Evolutionary conservation across 140 eudicot genomes (phyloP).

Genomic region (Erigeron philadelphicus): DNA sequence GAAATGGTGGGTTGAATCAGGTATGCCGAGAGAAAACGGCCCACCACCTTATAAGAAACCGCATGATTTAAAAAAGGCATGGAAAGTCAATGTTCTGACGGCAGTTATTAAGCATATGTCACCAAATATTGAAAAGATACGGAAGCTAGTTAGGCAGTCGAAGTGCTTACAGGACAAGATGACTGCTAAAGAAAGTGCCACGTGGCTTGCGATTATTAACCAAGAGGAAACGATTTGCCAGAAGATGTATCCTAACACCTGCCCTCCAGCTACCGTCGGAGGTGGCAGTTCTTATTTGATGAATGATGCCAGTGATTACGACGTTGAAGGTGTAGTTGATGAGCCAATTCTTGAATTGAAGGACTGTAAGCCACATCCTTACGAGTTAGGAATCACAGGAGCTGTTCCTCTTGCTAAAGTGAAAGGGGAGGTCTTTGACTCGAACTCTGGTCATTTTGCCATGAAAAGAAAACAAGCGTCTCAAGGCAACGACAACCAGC

Average conservation of each 20-base stretch:
- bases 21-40: constrained; percentile 39
- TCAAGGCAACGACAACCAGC: neutral
- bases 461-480: constrained; percentile 30
- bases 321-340: constrained; percentile 44
- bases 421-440: constrained; percentile 33
- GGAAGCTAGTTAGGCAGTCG: constrained; percentile 49
- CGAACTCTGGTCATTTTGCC: constrained; percentile 10
- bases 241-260: constrained; percentile 22
- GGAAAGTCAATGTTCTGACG: constrained; percentile 60
- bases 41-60: constrained; percentile 65
- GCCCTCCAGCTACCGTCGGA: constrained; percentile 22
- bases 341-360: constrained; percentile 20
- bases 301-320: constrained; percentile 40
- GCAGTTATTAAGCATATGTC: constrained; percentile 65
- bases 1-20: constrained; percentile 44
- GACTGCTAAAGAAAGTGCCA: constrained; percentile 68
- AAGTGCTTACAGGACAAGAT: constrained; percentile 63
- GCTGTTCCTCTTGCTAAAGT: constrained; percentile 17
- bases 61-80: constrained; percentile 56
- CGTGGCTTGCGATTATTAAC: constrained; percentile 51
- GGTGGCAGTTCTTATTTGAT: constrained; percentile 17
- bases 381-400: constrained; percentile 7
- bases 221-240: constrained; percentile 44
- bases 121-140: constrained; percentile 49
- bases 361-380: constrained; percentile 24